Evolutionary conservation across 2,329 filamentous ascomycete genomes (phyloP).

Genomic region (Calonectria honghensis): DNA sequence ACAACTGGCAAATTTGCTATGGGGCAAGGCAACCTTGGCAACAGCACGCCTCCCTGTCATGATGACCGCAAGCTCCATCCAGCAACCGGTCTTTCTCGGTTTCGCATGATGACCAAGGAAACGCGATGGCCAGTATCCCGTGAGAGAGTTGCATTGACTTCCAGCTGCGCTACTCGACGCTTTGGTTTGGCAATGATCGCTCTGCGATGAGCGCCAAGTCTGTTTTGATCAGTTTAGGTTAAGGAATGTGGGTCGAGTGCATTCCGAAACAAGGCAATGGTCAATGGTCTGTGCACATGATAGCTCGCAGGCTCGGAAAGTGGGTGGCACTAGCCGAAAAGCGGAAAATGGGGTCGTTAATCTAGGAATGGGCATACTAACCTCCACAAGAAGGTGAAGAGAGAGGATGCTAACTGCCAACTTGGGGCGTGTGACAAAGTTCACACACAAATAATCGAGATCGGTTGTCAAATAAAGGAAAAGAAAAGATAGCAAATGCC

Average conservation of each 20-base stretch:
- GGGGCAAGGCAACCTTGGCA: neutral
- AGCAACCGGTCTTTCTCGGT: neutral
- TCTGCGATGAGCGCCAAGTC: neutral
- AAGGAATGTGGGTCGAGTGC: neutral
- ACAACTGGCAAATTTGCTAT: neutral
- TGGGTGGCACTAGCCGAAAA: neutral
- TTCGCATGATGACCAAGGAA: neutral
- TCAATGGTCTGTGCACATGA: neutral
- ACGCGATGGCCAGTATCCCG: neutral
- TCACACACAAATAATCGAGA: neutral
- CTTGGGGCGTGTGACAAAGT: no score
- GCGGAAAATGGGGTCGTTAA: neutral
- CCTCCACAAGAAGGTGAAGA: no score
- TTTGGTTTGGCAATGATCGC: neutral
- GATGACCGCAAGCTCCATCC: neutral
- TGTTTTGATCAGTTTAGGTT: neutral
- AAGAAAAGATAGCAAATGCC: neutral
- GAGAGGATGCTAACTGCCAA: neutral
- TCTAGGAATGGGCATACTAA: neutral
- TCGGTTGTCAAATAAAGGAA: neutral
- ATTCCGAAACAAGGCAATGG: neutral
- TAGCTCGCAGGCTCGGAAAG: neutral
- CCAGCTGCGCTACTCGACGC: neutral
- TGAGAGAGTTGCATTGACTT: neutral
- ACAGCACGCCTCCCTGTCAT: neutral